Percentiles rank a stretch among this genome's conserved stretches.
Evolutionary conservation across 768 basidiomycete species (phyloP).

Genomic region (Lactifluus hygrophoroides): DNA sequence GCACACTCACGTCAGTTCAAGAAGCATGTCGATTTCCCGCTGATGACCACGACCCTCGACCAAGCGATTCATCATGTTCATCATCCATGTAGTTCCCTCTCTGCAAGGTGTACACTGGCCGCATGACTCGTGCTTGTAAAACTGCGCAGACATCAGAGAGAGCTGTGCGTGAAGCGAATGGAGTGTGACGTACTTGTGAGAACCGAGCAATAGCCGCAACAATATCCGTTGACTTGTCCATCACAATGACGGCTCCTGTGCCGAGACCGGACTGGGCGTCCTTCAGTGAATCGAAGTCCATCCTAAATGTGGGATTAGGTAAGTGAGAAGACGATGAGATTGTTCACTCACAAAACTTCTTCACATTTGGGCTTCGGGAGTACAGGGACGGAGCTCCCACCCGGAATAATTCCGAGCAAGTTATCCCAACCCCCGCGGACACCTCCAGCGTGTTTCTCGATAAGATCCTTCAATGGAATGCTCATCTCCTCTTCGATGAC

Average conservation of each 20-base stretch:
- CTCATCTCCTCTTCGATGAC: conserved; percentile 99
- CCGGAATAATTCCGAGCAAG: conserved; percentile 91
- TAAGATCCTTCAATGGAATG: conserved; percentile 84
- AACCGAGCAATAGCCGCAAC: conserved; percentile 92
- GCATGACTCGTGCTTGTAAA: conserved; percentile 58
- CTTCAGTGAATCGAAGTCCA: conserved; percentile 95
- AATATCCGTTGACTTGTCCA: conserved; percentile 97
- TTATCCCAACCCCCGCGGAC: conserved; percentile 95
- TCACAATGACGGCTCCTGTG: conserved; percentile 97
- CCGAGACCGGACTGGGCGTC: conserved; percentile 95
- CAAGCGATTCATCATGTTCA: conserved; percentile 99
- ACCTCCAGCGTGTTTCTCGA: conserved; percentile 97
- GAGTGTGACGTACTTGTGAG: conserved; percentile 42
- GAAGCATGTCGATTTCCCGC: conserved; percentile 97
- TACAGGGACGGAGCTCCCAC: conserved; percentile 91
- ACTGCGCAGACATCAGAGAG: neutral
- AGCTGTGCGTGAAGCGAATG: neutral
- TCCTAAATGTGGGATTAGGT: conserved; percentile 37
- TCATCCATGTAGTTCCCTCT: conserved; percentile 98
- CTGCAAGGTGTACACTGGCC: conserved; percentile 62
- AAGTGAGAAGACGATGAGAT: neutral
- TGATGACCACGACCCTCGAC: conserved; percentile 84
- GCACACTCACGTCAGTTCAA: conserved; percentile 74
- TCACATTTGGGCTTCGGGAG: conserved; percentile 75
- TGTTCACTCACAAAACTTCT: conserved; percentile 72